Evolutionary conservation across 2,329 filamentous ascomycete species (phyloP).

Genomic region (Tolypocladium endophyticum): DNA sequence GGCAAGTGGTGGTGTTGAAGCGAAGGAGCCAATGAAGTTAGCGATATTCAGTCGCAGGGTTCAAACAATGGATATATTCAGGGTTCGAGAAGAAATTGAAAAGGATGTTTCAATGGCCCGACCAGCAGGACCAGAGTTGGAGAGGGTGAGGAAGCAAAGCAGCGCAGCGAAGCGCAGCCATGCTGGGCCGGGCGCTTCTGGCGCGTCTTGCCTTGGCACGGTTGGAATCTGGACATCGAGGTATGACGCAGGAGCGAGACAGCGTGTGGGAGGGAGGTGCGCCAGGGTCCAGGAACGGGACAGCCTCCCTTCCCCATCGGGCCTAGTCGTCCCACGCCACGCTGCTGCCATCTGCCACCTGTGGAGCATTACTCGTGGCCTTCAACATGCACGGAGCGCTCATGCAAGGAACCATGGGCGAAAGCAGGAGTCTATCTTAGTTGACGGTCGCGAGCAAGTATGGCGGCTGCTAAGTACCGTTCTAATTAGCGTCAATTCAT

Average conservation of each 20-base stretch:
- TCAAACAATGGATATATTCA: background rate
- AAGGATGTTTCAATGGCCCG: slow-evolving; percentile 1
- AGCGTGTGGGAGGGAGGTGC: slow-evolving; percentile 1
- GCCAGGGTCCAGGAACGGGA: slow-evolving; percentile 5
- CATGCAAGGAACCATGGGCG: too few relatives aligned
- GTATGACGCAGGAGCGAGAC: slow-evolving; percentile 9
- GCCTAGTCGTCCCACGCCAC: background rate
- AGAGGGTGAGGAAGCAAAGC: background rate
- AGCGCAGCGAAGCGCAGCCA: background rate
- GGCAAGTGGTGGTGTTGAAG: background rate
- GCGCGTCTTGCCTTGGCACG: background rate
- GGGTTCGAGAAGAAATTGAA: background rate
- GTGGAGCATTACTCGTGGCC: too few relatives aligned
- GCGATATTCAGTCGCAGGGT: background rate
- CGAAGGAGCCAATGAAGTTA: background rate
- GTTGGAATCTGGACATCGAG: background rate
- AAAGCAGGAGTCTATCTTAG: too few relatives aligned
- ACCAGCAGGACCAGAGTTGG: slow-evolving; percentile 4
- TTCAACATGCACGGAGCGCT: too few relatives aligned
- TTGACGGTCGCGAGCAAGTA: background rate
- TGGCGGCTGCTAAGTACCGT: background rate
- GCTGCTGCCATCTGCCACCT: background rate
- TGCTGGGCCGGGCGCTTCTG: background rate
- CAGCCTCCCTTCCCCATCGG: background rate
- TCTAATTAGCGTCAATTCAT: slow-evolving; percentile 3